Evolutionary conservation across 1,284 basidiomycete species (phyloP), one percentile per base, ranked within the genome.

Genomic region (Pseudozyma sp.): DNA sequence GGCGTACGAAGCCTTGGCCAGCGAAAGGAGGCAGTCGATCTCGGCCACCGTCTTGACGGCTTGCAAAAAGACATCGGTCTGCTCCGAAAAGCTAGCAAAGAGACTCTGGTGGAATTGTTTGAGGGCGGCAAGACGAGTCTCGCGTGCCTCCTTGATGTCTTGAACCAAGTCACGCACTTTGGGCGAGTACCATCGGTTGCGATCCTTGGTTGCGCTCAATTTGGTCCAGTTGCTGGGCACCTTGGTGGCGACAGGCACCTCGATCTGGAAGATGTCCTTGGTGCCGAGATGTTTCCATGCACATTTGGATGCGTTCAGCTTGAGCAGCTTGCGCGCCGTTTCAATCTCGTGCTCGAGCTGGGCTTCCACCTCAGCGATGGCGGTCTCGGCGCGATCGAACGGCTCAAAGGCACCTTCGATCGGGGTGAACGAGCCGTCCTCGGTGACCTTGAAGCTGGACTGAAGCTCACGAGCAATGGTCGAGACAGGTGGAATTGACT

Each of bases 1-100:
- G 12, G 93, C 93, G 38, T 87, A 86, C 1, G 95, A 97, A 0
- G 95, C 90, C 85, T 95, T 95, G 8, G 96, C 92, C 52, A 99
- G 87, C 77, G 93, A 95, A 81, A 97, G 90, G 36, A 99, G 87
- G 85, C 97, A 99, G 85, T 99, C 97, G 25, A 99, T 87, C 86
- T 87, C 97, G 91, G 55, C 95, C 90, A 76, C 93, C 87, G 49
- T 93, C 90, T 68, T 85, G 71, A 87, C 82, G 1, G 85, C 83
- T 21, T 63, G 63, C 25, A 78, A 59, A 68, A 73, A 85, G 25
- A 55, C 49, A 18, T 68, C 59, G 43, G 65, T 68, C 93, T 97
- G 93, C 8, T 89, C 87, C 82, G 95, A 93, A 83, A 97, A 98
- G 86, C 95, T 93, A 12, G 87, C 89, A 79, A 90, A 93, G 45